A percentile compares a stretch with the other conserved stretches of the same genome.
These are phyloP conservation scores for Medicago truncatula DNA, from an alignment of 306 rosid species.

Conservation along the genomic window MtrunA17r5.0-ANR NC_053045.1:62478501-62479000, in stretches of 20 bases:
- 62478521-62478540: too few species aligned
- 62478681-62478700: slow-evolving; percentile 43
- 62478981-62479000: too few species aligned
- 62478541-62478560: too few species aligned
- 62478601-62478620: neutral
- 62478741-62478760: slow-evolving; percentile 55
- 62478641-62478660: neutral
- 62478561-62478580: too few species aligned
- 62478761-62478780: slow-evolving; percentile 63
- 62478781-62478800: slow-evolving; percentile 57
- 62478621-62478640: neutral
- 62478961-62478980: too few species aligned
- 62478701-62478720: slow-evolving; percentile 54
- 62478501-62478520: too few species aligned
- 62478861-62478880: too few species aligned
- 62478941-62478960: too few species aligned
- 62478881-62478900: too few species aligned
- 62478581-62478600: neutral
- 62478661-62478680: slow-evolving; percentile 1
- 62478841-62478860: slow-evolving; percentile 49
- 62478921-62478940: too few species aligned
- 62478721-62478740: slow-evolving; percentile 27
- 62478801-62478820: slow-evolving; percentile 48
- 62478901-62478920: too few species aligned
- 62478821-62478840: slow-evolving; percentile 66